Evolutionary conservation across 345 rosid species (phyloP).

Genomic region (Microthlaspi erraticum): DNA sequence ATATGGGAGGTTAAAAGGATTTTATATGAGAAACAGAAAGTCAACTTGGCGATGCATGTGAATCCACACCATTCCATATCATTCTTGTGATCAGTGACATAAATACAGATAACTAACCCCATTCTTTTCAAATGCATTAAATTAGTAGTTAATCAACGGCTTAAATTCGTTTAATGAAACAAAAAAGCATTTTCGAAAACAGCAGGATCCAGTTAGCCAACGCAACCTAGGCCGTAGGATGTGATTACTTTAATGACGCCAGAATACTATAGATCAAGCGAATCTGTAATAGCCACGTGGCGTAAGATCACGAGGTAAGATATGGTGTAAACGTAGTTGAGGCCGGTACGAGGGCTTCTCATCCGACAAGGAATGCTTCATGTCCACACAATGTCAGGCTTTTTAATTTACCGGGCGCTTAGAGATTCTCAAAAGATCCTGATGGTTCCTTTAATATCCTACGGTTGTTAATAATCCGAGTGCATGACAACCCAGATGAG

Average conservation of each 20-base stretch:
- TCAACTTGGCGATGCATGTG: constrained; percentile 26
- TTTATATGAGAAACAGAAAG: neutral
- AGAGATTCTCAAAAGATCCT: constrained; percentile 42
- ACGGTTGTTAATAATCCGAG: constrained; percentile 17
- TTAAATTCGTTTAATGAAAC: neutral
- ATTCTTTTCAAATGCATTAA: too few relatives aligned
- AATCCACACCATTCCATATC: constrained; percentile 26
- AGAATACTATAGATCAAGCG: neutral
- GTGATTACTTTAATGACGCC: constrained; percentile 3
- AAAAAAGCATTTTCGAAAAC: neutral
- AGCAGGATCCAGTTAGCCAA: neutral
- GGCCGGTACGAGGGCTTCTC: constrained; percentile 26
- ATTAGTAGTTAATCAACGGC: neutral
- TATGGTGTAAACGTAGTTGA: too few relatives aligned
- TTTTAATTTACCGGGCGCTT: constrained; percentile 34
- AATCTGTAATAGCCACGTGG: constrained; percentile 10
- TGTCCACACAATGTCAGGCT: constrained; percentile 54
- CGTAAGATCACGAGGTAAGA: constrained; percentile 2
- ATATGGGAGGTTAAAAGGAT: constrained; percentile 1
- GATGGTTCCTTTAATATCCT: constrained; percentile 26
- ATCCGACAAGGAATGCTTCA: constrained; percentile 50
- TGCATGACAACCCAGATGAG: neutral
- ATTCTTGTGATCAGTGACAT: constrained; percentile 25
- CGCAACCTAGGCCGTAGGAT: constrained; percentile 18
- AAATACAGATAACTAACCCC: neutral